A percentile compares a stretch with the other conserved stretches of the same genome.
These are phyloP conservation scores for Lippia alba DNA, from an alignment of 305 asterid genomes.

Conservation along the genomic window DNA sequence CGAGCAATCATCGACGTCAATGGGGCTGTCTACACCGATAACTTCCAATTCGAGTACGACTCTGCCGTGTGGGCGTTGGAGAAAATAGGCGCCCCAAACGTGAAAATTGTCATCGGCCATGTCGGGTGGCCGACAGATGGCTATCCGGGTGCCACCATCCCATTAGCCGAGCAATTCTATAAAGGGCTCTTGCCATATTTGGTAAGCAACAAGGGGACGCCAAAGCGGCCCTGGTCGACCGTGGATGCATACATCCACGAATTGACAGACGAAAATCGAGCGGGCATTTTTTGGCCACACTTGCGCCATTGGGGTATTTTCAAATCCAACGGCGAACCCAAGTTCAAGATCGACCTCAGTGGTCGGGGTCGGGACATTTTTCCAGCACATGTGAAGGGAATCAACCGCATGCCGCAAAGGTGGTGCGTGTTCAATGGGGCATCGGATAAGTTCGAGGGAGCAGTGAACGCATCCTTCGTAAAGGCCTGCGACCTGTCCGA, in stretches of 20 bases:
- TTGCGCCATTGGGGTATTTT: no score
- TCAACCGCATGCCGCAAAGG: no score
- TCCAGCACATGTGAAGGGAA: no score
- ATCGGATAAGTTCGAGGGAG: no score
- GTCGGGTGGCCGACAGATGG: conserved; percentile 75
- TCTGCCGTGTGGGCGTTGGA: conserved; percentile 41
- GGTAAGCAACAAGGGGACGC: conserved; percentile 50
- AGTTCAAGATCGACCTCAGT: no score
- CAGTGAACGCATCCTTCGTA: no score
- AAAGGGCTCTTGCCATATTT: conserved; percentile 39
- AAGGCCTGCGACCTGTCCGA: no score
- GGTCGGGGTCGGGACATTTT: no score
- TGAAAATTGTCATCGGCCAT: conserved; percentile 36
- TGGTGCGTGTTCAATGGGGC: no score
- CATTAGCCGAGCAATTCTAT: conserved; percentile 40
- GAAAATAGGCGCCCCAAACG: conserved; percentile 34
- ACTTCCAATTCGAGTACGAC: conserved; percentile 42
- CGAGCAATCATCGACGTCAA: conserved; percentile 30
- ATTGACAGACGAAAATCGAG: conserved; percentile 40
- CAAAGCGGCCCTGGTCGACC: conserved; percentile 43
- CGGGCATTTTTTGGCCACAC: no score
- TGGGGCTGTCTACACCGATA: conserved; percentile 42
- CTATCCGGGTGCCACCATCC: conserved; percentile 24
- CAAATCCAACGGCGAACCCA: no score
- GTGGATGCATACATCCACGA: conserved; percentile 41